Evolutionary conservation across 2,329 filamentous ascomycete genomes (phyloP).

Genomic region (Alternaria panax): DNA sequence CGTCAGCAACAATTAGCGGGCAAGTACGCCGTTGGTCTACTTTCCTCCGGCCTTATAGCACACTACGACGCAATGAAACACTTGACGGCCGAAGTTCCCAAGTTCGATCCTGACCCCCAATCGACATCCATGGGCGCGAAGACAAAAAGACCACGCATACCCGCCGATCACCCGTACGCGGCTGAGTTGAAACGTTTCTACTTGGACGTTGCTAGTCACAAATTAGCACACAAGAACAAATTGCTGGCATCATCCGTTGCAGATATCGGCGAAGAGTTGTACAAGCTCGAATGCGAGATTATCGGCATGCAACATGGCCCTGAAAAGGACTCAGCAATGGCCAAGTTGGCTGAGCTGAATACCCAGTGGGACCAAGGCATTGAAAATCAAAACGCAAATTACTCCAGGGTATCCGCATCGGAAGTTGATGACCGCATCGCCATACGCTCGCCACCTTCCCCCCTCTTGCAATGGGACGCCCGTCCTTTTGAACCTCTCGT

Average conservation of each 20-base stretch:
- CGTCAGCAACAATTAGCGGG: constrained; percentile 29
- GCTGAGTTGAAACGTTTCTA: constrained; percentile 6
- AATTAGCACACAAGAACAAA: constrained; percentile 5
- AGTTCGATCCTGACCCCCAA: constrained; percentile 13
- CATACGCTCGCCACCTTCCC: constrained; percentile 26
- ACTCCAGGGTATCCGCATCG: constrained; percentile 5
- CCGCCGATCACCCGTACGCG: constrained; percentile 15
- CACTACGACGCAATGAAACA: constrained; percentile 8
- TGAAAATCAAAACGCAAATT: constrained; percentile 8
- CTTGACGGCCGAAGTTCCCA: constrained; percentile 22
- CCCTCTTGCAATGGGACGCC: constrained; percentile 66
- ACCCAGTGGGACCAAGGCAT: constrained; percentile 30
- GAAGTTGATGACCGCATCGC: constrained; percentile 41
- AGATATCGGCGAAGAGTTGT: constrained; percentile 37
- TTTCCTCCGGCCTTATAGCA: constrained; percentile 17
- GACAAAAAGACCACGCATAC: background rate
- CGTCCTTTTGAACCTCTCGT: constrained; percentile 74
- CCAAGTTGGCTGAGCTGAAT: constrained; percentile 52
- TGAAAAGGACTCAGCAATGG: constrained; percentile 30
- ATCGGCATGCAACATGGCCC: constrained; percentile 29
- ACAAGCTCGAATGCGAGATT: constrained; percentile 39
- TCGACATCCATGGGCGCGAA: background rate
- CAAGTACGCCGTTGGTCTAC: constrained; percentile 28
- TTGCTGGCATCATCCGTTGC: constrained; percentile 24
- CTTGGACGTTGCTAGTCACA: constrained; percentile 7